Conservation (phyloP, 2,329 filamentous ascomycete genomes). For the Elsinoe arachidis region DNA sequence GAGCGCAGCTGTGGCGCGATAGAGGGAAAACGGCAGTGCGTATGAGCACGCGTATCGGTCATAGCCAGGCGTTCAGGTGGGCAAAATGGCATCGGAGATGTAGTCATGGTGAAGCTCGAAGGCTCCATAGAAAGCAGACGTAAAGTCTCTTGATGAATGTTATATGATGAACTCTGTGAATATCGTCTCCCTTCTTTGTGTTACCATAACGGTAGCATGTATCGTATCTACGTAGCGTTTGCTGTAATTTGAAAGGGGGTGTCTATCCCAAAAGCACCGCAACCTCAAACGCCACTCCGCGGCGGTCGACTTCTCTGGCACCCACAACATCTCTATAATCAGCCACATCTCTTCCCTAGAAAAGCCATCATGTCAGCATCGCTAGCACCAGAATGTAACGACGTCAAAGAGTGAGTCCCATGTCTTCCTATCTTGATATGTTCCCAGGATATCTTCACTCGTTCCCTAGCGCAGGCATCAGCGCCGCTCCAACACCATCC, state of each 20-base stretch:
- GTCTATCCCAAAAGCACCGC: too few relatives aligned
- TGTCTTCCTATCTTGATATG: too few relatives aligned
- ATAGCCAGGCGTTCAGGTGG: conserved; percentile 14
- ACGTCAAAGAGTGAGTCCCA: conserved; percentile 75
- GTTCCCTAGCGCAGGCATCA: too few relatives aligned
- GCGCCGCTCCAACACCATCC: too few relatives aligned
- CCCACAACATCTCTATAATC: background rate
- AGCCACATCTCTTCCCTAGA: background rate
- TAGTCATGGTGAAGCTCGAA: background rate
- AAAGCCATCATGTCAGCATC: conserved; percentile 72
- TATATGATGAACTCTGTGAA: background rate
- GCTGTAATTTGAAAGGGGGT: too few relatives aligned
- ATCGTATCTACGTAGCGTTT: too few relatives aligned
- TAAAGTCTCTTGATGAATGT: conserved; percentile 1
- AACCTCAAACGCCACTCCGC: background rate
- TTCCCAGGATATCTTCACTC: too few relatives aligned
- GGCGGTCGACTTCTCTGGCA: too few relatives aligned
- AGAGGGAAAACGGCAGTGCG: conserved; percentile 2
- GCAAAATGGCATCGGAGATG: background rate
- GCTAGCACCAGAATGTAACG: conserved; percentile 87
- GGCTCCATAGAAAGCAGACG: background rate
- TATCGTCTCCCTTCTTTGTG: background rate
- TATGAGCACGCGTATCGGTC: background rate
- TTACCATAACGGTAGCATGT: background rate
- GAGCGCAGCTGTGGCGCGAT: conserved; percentile 48